A percentile compares a stretch with the other conserved stretches of the same genome.
phyloP scores from a whole-genome alignment of 345 rosid species.

The Acer negundo region DNA sequence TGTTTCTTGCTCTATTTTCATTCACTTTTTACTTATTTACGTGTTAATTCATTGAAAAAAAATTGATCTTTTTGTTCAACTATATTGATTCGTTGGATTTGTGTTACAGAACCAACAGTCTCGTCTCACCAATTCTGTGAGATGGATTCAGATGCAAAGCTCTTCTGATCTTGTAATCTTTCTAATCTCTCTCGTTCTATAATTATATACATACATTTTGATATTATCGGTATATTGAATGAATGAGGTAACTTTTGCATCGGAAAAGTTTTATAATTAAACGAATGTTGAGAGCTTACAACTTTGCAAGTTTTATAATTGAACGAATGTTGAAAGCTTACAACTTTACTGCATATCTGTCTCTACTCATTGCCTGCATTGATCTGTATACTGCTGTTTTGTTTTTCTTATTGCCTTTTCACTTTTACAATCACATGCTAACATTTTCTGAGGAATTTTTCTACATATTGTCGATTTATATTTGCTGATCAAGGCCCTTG shows the following conservation, averaged over 20 bases:
- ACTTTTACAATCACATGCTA: background rate
- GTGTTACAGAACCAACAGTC: slow-evolving; percentile 59
- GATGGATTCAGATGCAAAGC: slow-evolving; percentile 91
- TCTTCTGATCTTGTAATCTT: slow-evolving; percentile 64
- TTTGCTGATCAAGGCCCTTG: background rate
- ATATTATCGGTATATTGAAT: too few relatives aligned
- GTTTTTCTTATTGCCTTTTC: background rate
- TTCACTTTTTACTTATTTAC: background rate
- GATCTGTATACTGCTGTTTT: background rate
- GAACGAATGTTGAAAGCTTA: background rate
- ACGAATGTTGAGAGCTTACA: background rate
- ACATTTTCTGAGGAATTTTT: background rate
- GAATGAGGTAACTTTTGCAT: too few relatives aligned
- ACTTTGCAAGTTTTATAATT: background rate
- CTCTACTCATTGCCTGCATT: slow-evolving; percentile 3
- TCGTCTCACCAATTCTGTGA: slow-evolving; percentile 55
- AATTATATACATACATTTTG: background rate
- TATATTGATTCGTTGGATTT: slow-evolving; percentile 18
- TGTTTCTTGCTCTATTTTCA: slow-evolving; percentile 16
- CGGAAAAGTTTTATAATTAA: background rate
- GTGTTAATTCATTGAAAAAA: background rate
- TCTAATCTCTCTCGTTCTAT: background rate
- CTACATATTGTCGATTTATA: background rate
- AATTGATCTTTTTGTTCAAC: background rate
- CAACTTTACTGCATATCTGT: background rate